Percentiles rank a stretch among this genome's conserved stretches.
These are phyloP conservation scores for Gossypium australe DNA, from an alignment of 345 rosid species.

Conservation along the genomic window DNA sequence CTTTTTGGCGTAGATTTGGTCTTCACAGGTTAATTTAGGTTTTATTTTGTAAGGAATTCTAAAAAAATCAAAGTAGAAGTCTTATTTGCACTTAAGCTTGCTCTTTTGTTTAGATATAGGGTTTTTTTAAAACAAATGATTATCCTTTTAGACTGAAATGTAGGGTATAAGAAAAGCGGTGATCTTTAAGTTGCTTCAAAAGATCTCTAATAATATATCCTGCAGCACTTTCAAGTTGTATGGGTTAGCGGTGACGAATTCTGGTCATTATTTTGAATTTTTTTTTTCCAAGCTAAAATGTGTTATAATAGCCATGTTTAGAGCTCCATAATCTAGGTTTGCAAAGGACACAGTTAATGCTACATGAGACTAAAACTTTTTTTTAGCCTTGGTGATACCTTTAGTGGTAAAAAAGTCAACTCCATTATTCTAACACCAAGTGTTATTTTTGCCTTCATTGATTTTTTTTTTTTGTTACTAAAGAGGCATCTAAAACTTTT, in stretches of 20 bases:
- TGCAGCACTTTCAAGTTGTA: not conserved
- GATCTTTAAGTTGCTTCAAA: not conserved
- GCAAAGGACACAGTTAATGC: not conserved
- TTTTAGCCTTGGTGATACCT: not conserved
- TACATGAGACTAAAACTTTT: not conserved
- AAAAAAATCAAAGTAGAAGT: not conserved
- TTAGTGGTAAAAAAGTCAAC: not conserved
- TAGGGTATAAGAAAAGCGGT: not conserved
- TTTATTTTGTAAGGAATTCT: not conserved
- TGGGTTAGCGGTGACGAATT: not conserved
- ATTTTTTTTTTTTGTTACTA: not conserved
- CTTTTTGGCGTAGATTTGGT: not conserved
- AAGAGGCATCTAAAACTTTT: not conserved
- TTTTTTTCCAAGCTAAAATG: not conserved
- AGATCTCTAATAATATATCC: not conserved
- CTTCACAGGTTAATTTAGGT: not conserved
- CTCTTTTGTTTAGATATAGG: not conserved
- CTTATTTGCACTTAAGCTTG: not conserved
- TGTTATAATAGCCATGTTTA: not conserved
- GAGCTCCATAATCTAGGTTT: not conserved
- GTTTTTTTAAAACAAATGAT: not conserved
- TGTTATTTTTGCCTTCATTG: not conserved
- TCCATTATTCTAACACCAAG: not conserved
- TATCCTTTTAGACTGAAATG: slow-evolving; percentile 3
- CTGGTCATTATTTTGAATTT: not conserved